Evolutionary conservation across 2,329 filamentous ascomycete species (phyloP), one percentile per base, ranked within the genome.

Genomic region (Xylaria arbuscula): DNA sequence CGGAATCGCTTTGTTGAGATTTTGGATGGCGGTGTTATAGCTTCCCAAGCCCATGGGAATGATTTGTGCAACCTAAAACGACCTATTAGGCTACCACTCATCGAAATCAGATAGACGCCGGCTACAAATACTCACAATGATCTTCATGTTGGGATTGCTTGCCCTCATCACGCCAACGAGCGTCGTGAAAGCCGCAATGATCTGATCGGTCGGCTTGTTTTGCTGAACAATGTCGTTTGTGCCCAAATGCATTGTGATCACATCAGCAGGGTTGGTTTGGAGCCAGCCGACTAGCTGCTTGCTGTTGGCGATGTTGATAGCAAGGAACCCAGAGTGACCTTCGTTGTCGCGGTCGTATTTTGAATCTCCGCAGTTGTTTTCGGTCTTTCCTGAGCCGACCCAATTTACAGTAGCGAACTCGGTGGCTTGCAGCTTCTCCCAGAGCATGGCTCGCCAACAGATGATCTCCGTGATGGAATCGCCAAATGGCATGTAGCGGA

Each of bases 181-280:
- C 22, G 77, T 82, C 6, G 79, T 80, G 68, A 82, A 83, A 8
- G 81, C 81, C 11, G 77, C 74, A 28, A 83, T 78, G 62, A 83
- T 82, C 47, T 82, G 77, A 38, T 70, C 66, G 0, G 76, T 72
- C 2, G 75, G 72, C 76, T 80, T 81, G 70, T 77, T 80, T 72
- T 81, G 77, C 75, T 81, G 79, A 58, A 81, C 80, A 66, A 79
- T 80, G 59, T 83, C 81, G 69, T 83, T 83, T 50, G 82, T 83
- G 19, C 82, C 81, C 1, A 84, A 69, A 71, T 84, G 81, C 81
- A 83, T 83, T 10, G 80, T 83, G 64, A 84, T 79, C 32, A 84
- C 79, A 70, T 84, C 81, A 1, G 82, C 81, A 0, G 80, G 80
- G 68, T 82, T 83, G 15, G 42, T 72, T 74, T 80, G 72, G 53